Base-by-base conservation (phyloP, 2,329 filamentous ascomycete genomes). In the Stachybotrys chlorohalonatus region DNA sequence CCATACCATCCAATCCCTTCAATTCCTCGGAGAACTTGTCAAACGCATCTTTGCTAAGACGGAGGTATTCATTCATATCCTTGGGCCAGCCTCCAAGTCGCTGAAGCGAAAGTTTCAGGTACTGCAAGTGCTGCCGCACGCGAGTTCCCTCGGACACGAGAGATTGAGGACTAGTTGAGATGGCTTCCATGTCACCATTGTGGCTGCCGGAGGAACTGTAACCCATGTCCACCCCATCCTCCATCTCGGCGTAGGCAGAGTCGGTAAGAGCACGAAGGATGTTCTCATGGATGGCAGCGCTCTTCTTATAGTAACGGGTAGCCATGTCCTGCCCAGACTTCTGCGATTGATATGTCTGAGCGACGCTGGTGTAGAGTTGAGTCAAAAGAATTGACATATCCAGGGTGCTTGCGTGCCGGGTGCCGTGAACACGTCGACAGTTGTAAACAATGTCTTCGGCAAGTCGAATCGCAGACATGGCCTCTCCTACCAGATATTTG, bases 11-110 rank as follows among this genome's bases (percentile, higher is more conserved):
- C 0, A 70, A 63, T 1, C 68, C 70, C 59, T 73, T 70, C 61
- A 78, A 64, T 31, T 70, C 66, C 5, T 59, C 54, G 5, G 64
- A 64, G 57, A 72, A 79, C 16, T 65, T 63, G 6, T 65, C 59
- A 63, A 75, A 76, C 7, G 79, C 52, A 51, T 75, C 68, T 1
- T 69, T 70, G 51, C 75, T 76, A 53, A 81, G 62, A 5, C 66
- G 67, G 61, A 78, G 71, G 58, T 79, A 80, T 60, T 78, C 74
- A 8, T 58, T 64, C 59, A 73, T 74, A 6, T 73, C 65, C 67
- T 79, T 81, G 6, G 75, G 72, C 69, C 68, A 75, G 54, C 62
- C 62, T 39, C 72, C 72, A 31, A 70, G 59, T 6, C 71, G 67
- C 59, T 74, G 63, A 5, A 73, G 57, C 2, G 71, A 64, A 7